Base-by-base conservation (phyloP, 805 yeast species). In the Kodamaea kaohsiungensis region DNA sequence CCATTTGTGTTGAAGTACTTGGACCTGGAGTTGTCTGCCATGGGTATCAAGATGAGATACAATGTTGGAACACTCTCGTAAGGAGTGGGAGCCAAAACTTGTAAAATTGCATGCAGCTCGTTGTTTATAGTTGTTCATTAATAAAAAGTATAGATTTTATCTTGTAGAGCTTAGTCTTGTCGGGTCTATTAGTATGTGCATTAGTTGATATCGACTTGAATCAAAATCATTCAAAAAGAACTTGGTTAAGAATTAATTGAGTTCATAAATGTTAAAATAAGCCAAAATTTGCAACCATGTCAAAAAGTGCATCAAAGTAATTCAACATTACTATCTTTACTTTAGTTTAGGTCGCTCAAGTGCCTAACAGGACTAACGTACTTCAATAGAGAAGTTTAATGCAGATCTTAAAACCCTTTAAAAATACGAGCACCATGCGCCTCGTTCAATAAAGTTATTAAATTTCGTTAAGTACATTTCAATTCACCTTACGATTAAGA, bases 1-100 rank as follows among this genome's bases (percentile, higher is more conserved):
- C 99, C 99, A 54, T 95, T 92, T 69, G 99, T 95, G 35, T 82
- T 95, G 80, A 89, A 92, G 69, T 95, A 93, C 69, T 79, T 95
- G 68, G 98, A 95, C 66, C 89, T 96, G 35, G 99, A 95, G 72
- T 81, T 95, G 62, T 85, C 96, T 15, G 98, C 99, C 13, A 95
- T 95, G 99, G 98, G 98, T 75, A 91, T 95, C 62, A 86, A 89
- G 72, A 80, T 95, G 87, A 85, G 87, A 59, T 93, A 90, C 76
- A 89, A 89, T 64, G 96, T 92, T 51, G 86, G 43, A 19, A 46
- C 49, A 13, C 45, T 40, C 45, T 40, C 45, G 16, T 40, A 40
- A 22, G 25, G 25, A 22, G 25, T 22, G 25, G 25, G 45, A 12
- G 35, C 13, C 13, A 30, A 30, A 30, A 30, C 35, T 30, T 30